These are phyloP conservation scores for Aureobasidium sp. DNA, from an alignment of 2,329 filamentous ascomycete genomes.

Conservation along the genomic window DNA sequence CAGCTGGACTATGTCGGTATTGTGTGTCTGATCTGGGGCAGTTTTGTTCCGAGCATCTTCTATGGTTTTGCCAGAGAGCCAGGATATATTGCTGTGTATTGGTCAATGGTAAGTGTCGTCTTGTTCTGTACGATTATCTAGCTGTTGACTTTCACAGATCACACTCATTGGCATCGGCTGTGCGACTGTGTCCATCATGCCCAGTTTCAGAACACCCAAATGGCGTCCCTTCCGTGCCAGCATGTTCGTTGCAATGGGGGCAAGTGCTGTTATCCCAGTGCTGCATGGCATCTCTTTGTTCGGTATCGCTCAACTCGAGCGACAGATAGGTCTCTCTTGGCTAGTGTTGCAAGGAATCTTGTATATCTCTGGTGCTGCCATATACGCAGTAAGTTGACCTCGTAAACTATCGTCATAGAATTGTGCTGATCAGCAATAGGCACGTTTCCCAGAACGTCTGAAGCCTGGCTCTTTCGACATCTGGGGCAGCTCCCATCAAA, in stretches of 20 bases:
- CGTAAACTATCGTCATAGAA: too few species aligned
- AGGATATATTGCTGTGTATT: conserved; percentile 61
- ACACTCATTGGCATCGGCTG: conserved; percentile 70
- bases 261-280: conserved; percentile 77
- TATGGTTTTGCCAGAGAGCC: conserved; percentile 75
- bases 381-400: conserved; percentile 64
- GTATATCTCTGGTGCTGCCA: conserved; percentile 76
- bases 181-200: conserved; percentile 67
- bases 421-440: conserved; percentile 34
- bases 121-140: too few species aligned
- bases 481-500: conserved; percentile 88
- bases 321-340: conserved; percentile 74
- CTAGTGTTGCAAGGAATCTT: conserved; percentile 70
- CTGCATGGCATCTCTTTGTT: conserved; percentile 66
- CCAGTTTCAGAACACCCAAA: conserved; percentile 72
- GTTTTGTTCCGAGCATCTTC: conserved; percentile 80
- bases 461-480: conserved; percentile 79
- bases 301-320: conserved; percentile 58
- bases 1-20: conserved; percentile 94
- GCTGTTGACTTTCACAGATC: conserved; percentile 50
- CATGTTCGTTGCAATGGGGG: conserved; percentile 84
- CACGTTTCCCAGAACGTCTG: conserved; percentile 74
- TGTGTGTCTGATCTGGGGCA: conserved; percentile 82
- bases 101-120: conserved; percentile 30
- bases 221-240: conserved; percentile 79